Percentiles rank a stretch among this genome's conserved stretches.
Evolutionary conservation across 257 asterid species (phyloP).

Genomic region (Buddleja alternifolia): DNA sequence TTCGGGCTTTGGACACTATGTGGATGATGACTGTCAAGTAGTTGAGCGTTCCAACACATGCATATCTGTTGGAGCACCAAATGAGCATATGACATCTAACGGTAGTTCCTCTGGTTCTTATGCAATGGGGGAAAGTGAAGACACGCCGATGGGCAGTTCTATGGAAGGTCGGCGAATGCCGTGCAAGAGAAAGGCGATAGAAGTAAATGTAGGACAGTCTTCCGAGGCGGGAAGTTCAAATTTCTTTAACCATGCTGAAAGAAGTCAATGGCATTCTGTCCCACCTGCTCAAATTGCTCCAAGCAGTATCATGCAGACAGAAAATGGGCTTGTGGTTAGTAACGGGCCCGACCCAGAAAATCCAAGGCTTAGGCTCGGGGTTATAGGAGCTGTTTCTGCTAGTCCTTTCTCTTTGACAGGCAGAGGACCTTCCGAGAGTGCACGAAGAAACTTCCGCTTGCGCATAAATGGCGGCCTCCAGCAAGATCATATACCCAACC

Average conservation of each 20-base stretch:
- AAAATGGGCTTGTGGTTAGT: conserved; percentile 33
- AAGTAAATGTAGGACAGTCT: conserved; percentile 65
- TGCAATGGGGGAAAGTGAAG: conserved; percentile 46
- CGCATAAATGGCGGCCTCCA: conserved; percentile 63
- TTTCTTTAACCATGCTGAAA: conserved; percentile 47
- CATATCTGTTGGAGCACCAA: conserved; percentile 46
- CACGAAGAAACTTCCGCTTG: conserved; percentile 65
- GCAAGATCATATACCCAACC: conserved; percentile 42
- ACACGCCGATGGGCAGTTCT: conserved; percentile 53
- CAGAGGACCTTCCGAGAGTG: conserved; percentile 45
- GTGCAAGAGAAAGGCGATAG: conserved; percentile 80
- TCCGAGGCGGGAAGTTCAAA: conserved; percentile 68
- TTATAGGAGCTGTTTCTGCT: conserved; percentile 47
- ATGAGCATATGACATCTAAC: conserved; percentile 40
- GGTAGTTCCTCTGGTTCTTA: conserved; percentile 48
- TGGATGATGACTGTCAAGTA: conserved; percentile 63
- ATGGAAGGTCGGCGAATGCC: conserved; percentile 63
- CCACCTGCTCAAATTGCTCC: conserved; percentile 40
- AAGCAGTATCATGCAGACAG: conserved; percentile 38
- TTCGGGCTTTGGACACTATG: conserved; percentile 36
- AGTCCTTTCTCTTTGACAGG: conserved; percentile 41
- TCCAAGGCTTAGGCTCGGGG: conserved; percentile 67
- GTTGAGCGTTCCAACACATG: conserved; percentile 49
- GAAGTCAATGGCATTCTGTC: conserved; percentile 50
- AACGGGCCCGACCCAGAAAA: conserved; percentile 48